A percentile compares a stretch with the other conserved stretches of the same genome.
phyloP scores from a whole-genome alignment of 2,329 filamentous ascomycete species.

The Beauveria rudraprayagi region DNA sequence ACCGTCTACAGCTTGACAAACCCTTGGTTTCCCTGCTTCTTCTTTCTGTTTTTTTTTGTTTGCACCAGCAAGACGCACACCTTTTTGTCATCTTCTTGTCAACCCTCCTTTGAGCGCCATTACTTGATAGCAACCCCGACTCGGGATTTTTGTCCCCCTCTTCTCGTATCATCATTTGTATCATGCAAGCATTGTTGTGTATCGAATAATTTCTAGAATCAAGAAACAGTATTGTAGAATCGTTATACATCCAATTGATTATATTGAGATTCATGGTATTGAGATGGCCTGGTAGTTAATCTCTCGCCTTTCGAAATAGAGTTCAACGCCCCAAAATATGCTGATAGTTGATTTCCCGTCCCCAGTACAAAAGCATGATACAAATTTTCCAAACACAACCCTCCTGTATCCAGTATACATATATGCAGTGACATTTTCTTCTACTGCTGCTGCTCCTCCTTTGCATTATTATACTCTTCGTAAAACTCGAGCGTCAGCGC shows the following conservation, averaged over 20 bases:
- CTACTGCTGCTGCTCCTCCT: background rate
- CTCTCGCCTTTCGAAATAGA: too few species aligned
- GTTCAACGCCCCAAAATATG: constrained; percentile 2
- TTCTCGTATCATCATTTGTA: background rate
- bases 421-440: background rate
- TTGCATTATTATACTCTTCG: constrained; percentile 48
- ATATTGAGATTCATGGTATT: too few species aligned
- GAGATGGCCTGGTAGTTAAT: too few species aligned
- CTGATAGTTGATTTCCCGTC: background rate
- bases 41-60: too few species aligned
- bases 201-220: background rate
- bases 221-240: background rate
- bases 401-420: background rate
- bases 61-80: too few species aligned
- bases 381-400: background rate
- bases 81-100: too few species aligned
- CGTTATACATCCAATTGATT: too few species aligned
- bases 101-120: too few species aligned
- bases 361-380: background rate
- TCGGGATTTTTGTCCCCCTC: background rate
- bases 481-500: constrained; percentile 91
- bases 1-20: background rate
- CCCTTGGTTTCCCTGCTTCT: too few species aligned
- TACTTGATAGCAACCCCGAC: too few species aligned
- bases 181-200: constrained; percentile 1